Conservation (phyloP, 805 yeast species). For the Candida quercuum region DNA sequence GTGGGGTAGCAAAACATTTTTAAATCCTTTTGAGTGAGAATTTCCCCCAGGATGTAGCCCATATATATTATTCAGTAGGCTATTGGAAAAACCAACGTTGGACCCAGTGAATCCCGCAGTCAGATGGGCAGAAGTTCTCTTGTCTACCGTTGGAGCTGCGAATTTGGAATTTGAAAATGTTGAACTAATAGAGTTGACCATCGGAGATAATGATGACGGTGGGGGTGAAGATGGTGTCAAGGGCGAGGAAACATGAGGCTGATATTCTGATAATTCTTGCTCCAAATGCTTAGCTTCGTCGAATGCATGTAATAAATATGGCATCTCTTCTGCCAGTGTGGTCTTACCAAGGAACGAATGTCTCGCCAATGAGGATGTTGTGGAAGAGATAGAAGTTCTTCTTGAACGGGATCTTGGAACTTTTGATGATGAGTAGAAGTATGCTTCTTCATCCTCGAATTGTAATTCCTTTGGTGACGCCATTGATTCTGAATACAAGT, state of each 20-base stretch:
- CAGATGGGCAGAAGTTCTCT: slow-evolving; percentile 9
- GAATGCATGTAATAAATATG: slow-evolving; percentile 61
- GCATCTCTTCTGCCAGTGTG: slow-evolving; percentile 58
- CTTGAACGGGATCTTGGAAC: slow-evolving; percentile 7
- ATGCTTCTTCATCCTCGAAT: background rate
- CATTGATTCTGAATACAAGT: background rate
- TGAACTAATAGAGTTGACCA: background rate
- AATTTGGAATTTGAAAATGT: slow-evolving; percentile 1
- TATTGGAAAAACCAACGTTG: slow-evolving; percentile 19
- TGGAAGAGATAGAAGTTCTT: slow-evolving; percentile 17
- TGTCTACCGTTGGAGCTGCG: slow-evolving; percentile 1
- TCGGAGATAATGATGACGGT: slow-evolving; percentile 4
- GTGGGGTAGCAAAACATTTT: background rate
- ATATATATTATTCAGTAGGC: slow-evolving; percentile 20
- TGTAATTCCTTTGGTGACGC: background rate
- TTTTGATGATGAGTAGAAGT: too few relatives aligned
- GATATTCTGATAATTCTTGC: slow-evolving; percentile 35
- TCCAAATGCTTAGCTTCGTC: slow-evolving; percentile 55
- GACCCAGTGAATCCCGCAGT: slow-evolving; percentile 12
- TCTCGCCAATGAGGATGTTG: slow-evolving; percentile 28
- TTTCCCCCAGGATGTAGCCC: slow-evolving; percentile 16
- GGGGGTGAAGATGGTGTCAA: background rate
- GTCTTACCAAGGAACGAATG: slow-evolving; percentile 40
- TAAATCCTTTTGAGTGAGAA: background rate
- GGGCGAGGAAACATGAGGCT: slow-evolving; percentile 1